A percentile compares a stretch with the other conserved stretches of the same genome.
These are phyloP conservation scores for Yarrowia phangngaensis DNA, from an alignment of 805 yeast genomes.

Conservation along the genomic window DNA sequence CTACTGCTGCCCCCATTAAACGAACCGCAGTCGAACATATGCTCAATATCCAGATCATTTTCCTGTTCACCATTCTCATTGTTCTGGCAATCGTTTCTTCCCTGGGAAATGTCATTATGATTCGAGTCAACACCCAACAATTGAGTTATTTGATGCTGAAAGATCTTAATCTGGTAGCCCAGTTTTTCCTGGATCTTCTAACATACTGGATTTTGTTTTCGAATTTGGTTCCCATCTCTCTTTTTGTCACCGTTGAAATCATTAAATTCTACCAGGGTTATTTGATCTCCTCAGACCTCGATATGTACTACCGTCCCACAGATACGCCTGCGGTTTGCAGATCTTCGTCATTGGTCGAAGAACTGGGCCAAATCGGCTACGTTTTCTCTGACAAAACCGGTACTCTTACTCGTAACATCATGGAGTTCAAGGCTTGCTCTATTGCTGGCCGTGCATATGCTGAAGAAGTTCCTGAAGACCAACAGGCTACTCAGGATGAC, in stretches of 20 bases:
- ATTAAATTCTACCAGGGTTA: conserved; percentile 94
- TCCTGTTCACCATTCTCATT: conserved; percentile 75
- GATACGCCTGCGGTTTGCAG: conserved; percentile 95
- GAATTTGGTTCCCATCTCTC: conserved; percentile 93
- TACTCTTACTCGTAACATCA: conserved; percentile 88
- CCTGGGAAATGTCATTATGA: conserved; percentile 77
- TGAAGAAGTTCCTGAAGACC: conserved; percentile 87
- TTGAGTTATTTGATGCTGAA: conserved; percentile 64
- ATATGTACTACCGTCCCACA: conserved; percentile 78
- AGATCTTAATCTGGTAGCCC: conserved; percentile 60
- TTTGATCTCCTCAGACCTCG: conserved; percentile 90
- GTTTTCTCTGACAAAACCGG: conserved; percentile 98
- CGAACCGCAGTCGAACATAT: conserved; percentile 95
- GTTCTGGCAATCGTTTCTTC: conserved; percentile 75
- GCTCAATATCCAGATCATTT: conserved; percentile 87
- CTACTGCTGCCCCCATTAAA: conserved; percentile 97
- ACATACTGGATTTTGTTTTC: conserved; percentile 97
- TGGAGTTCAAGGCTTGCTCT: conserved; percentile 93
- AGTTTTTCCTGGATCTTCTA: conserved; percentile 80
- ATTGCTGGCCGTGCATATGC: conserved; percentile 91
- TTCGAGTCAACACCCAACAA: conserved; percentile 49
- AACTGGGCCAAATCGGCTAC: conserved; percentile 93
- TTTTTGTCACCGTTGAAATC: conserved; percentile 93
- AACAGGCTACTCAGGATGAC: conserved; percentile 63
- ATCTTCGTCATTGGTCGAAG: conserved; percentile 94